Conservation (phyloP, 352 stramenopile species). For the Phytophthora quininea region DNA sequence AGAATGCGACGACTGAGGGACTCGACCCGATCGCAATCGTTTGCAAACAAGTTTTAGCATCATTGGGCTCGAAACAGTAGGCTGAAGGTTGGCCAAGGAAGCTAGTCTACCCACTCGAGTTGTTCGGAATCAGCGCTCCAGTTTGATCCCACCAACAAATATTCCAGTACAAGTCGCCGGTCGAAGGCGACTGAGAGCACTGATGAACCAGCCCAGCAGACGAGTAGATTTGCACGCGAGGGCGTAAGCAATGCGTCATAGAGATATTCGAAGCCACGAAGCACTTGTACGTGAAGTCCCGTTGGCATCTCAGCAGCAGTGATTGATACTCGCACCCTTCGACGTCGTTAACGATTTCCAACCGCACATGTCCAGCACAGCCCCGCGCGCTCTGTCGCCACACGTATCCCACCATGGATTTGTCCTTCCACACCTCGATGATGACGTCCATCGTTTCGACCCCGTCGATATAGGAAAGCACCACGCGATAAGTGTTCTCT, state of each 20-base stretch:
- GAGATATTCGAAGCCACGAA: constrained; percentile 41
- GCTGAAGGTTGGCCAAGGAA: background rate
- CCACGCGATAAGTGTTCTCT: constrained; percentile 37
- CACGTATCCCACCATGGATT: constrained; percentile 20
- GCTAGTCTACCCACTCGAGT: no score
- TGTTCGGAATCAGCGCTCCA: constrained; percentile 26
- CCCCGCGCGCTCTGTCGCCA: constrained; percentile 26
- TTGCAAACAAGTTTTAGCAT: constrained; percentile 43
- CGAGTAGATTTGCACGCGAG: constrained; percentile 65
- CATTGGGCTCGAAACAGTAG: constrained; percentile 29
- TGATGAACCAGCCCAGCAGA: constrained; percentile 48
- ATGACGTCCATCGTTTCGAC: constrained; percentile 46
- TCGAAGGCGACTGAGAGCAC: constrained; percentile 33
- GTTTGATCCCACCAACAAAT: constrained; percentile 52
- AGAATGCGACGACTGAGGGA: constrained; percentile 50
- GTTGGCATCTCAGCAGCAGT: constrained; percentile 33
- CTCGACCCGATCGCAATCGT: constrained; percentile 47
- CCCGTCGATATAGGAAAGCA: constrained; percentile 55
- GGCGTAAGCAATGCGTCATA: constrained; percentile 28
- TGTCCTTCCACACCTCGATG: constrained; percentile 48
- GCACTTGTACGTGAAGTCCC: constrained; percentile 45
- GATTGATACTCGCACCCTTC: constrained; percentile 50
- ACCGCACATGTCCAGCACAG: constrained; percentile 25
- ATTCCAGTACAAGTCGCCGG: constrained; percentile 54
- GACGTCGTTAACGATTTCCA: constrained; percentile 35